These are phyloP conservation scores for Acmispon strigosus DNA, from an alignment of 306 rosid species.

Conservation along the genomic window DNA sequence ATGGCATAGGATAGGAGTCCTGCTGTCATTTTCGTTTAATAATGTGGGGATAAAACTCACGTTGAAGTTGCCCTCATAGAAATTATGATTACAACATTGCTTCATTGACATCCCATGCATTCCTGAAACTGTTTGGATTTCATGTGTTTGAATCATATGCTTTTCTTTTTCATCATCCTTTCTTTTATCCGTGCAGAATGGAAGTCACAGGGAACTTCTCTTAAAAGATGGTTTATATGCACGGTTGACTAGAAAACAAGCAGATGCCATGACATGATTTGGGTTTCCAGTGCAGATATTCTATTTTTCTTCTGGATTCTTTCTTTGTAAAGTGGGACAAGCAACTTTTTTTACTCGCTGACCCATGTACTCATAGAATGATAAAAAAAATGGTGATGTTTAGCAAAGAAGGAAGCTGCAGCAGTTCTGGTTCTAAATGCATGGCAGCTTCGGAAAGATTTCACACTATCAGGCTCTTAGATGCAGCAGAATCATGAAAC, in stretches of 20 bases:
- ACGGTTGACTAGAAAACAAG: constrained; percentile 67
- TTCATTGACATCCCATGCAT: background rate
- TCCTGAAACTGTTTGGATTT: constrained; percentile 12
- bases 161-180: background rate
- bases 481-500: background rate
- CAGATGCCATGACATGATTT: constrained; percentile 65
- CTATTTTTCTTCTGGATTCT: constrained; percentile 10
- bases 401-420: constrained; percentile 21
- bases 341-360: constrained; percentile 33
- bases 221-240: constrained; percentile 72
- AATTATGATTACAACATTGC: background rate
- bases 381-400: constrained; percentile 1
- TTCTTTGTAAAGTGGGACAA: constrained; percentile 20
- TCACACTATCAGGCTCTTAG: background rate
- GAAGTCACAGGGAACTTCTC: constrained; percentile 83
- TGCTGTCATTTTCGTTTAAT: background rate
- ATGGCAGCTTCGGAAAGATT: constrained; percentile 19
- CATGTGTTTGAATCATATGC: constrained; percentile 11
- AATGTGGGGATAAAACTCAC: background rate
- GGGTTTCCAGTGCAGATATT: background rate
- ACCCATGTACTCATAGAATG: constrained; percentile 15
- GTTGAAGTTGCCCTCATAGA: background rate
- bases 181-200: constrained; percentile 41
- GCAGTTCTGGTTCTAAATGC: constrained; percentile 10
- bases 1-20: constrained; percentile 15